phyloP scores from a whole-genome alignment of 1,284 basidiomycete genomes.

The Moesziomyces aphidis region DNA sequence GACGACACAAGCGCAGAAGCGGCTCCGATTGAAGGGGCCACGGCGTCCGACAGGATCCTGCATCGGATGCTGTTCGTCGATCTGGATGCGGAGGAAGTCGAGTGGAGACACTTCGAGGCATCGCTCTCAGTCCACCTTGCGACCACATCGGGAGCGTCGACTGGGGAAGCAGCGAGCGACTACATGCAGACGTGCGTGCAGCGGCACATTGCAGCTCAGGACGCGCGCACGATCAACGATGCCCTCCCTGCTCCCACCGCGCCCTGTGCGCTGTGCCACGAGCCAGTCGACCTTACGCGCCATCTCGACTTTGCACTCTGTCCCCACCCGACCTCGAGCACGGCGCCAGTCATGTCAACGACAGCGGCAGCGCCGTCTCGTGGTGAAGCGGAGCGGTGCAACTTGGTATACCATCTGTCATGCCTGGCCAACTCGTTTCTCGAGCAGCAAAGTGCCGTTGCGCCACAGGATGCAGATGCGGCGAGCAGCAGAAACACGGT shows the following conservation, averaged over 20 bases:
- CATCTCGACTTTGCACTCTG: constrained; percentile 37
- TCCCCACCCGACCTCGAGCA: constrained; percentile 10
- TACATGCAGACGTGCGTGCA: constrained; percentile 35
- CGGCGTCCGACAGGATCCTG: not conserved
- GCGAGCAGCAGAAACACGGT: constrained; percentile 19
- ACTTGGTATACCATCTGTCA: constrained; percentile 75
- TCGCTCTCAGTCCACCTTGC: constrained; percentile 2
- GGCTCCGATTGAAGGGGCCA: not conserved
- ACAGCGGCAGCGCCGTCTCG: not conserved
- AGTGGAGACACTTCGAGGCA: constrained; percentile 30
- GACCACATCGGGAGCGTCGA: not conserved
- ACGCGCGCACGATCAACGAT: constrained; percentile 13
- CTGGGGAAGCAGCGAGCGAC: constrained; percentile 13
- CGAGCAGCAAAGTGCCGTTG: constrained; percentile 3
- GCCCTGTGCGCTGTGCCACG: constrained; percentile 23
- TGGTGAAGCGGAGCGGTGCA: constrained; percentile 67
- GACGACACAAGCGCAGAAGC: not conserved
- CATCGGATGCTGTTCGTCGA: constrained; percentile 33
- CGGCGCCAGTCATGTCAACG: not conserved
- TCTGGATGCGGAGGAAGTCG: constrained; percentile 29
- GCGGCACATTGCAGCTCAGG: constrained; percentile 29
- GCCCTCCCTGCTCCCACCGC: constrained; percentile 6
- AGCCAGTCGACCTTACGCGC: constrained; percentile 23
- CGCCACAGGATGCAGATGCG: constrained; percentile 3
- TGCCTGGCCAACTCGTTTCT: constrained; percentile 78